A percentile compares a stretch with the other conserved stretches of the same genome.
Evolutionary conservation across 805 yeast genomes (phyloP).

Genomic region (Wickerhamiella australiensis): DNA sequence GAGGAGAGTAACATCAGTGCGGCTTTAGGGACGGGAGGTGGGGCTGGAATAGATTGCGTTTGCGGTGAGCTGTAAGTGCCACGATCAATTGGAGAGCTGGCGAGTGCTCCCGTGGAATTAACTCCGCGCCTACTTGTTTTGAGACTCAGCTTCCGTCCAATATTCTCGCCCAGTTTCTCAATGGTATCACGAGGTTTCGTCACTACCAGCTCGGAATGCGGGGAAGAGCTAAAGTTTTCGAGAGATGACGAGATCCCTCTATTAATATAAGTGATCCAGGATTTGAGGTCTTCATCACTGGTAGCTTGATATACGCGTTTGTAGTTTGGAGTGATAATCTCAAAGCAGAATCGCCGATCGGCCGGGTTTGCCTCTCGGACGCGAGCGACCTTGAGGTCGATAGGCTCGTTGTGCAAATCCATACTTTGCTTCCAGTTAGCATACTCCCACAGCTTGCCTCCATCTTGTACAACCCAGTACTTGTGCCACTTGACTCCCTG

Average conservation of each 20-base stretch:
- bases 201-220: not conserved
- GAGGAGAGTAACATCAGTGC: constrained; percentile 13
- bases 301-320: constrained; percentile 67
- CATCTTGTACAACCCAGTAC: constrained; percentile 66
- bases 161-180: constrained; percentile 16
- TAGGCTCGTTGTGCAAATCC: constrained; percentile 49
- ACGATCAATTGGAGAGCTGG: not conserved
- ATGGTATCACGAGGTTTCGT: constrained; percentile 14
- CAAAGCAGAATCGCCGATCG: constrained; percentile 50
- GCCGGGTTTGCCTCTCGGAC: constrained; percentile 36
- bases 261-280: constrained; percentile 56
- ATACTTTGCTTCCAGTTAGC: constrained; percentile 69
- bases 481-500: constrained; percentile 55
- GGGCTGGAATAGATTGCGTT: not conserved
- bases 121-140: constrained; percentile 11
- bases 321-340: constrained; percentile 58
- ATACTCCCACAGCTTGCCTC: constrained; percentile 59
- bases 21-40: constrained; percentile 5
- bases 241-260: constrained; percentile 40
- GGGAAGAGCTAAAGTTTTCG: constrained; percentile 19
- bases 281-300: constrained; percentile 49
- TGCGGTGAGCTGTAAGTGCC: not conserved
- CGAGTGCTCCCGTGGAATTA: not conserved
- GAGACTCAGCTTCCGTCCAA: constrained; percentile 21
- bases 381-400: constrained; percentile 57